Percentiles rank a stretch among this genome's conserved stretches.
Conservation (phyloP, 163 green algal species). For the Prototheca wickerhamii region DNA sequence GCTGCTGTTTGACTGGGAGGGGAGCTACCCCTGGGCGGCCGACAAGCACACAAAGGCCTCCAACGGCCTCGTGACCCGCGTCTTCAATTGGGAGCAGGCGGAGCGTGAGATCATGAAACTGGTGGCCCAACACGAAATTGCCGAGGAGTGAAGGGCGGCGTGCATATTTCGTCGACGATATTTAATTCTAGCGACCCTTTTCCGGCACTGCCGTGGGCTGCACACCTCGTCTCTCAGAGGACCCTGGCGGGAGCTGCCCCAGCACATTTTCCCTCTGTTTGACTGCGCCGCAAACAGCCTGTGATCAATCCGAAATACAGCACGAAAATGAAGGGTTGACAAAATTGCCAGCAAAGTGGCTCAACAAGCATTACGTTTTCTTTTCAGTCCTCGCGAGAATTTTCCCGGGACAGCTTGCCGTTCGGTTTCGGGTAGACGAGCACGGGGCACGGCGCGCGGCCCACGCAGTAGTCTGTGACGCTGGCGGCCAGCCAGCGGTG, state of each 20-base stretch:
- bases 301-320: not conserved
- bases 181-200: no score
- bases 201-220: no score
- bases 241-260: not conserved
- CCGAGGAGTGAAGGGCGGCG: not conserved
- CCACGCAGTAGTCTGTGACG: slow-evolving; percentile 45
- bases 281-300: not conserved
- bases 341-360: not conserved
- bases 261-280: not conserved
- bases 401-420: not conserved
- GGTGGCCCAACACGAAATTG: slow-evolving; percentile 4
- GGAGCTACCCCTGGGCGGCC: slow-evolving; percentile 85
- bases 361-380: not conserved
- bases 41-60: slow-evolving; percentile 36
- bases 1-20: slow-evolving; percentile 86
- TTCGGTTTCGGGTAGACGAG: slow-evolving; percentile 17
- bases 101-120: slow-evolving; percentile 28
- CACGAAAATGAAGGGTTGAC: not conserved
- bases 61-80: slow-evolving; percentile 39
- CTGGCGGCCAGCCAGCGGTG: slow-evolving; percentile 59
- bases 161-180: not conserved
- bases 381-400: not conserved
- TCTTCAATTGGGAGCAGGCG: slow-evolving; percentile 42
- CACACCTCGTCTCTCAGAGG: not conserved
- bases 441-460: slow-evolving; percentile 42